phyloP scores from a whole-genome alignment of 1,284 basidiomycete genomes.

The Xerocomus amazonicus region DNA sequence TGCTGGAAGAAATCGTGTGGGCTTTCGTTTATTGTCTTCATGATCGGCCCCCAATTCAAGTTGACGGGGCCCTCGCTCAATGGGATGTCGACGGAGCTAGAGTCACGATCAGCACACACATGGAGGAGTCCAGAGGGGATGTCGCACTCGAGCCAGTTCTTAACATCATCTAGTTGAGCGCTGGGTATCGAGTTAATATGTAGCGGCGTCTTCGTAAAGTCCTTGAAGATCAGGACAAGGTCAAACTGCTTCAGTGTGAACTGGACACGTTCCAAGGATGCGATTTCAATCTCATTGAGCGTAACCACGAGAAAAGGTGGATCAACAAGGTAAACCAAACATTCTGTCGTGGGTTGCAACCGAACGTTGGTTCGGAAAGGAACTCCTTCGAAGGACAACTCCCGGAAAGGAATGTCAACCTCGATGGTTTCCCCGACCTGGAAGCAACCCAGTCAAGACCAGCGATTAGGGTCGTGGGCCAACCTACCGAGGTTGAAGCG shows the following conservation, averaged over 20 bases:
- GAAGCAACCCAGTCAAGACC: slow-evolving; percentile 16
- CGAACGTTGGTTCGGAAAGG: slow-evolving; percentile 94
- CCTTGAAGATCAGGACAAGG: slow-evolving; percentile 94
- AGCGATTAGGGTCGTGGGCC: not conserved
- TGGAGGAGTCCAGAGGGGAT: slow-evolving; percentile 1
- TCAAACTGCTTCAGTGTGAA: slow-evolving; percentile 98
- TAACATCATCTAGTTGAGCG: slow-evolving; percentile 88
- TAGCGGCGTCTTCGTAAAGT: slow-evolving; percentile 88
- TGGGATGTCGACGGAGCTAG: slow-evolving; percentile 92
- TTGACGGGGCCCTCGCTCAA: slow-evolving; percentile 97
- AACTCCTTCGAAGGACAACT: slow-evolving; percentile 96
- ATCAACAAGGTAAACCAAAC: slow-evolving; percentile 93
- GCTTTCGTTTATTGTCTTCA: slow-evolving; percentile 96
- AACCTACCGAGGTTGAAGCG: slow-evolving; percentile 62
- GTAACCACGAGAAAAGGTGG: slow-evolving; percentile 97
- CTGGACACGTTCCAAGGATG: slow-evolving; percentile 95
- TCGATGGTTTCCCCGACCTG: slow-evolving; percentile 83
- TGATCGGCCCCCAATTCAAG: slow-evolving; percentile 96
- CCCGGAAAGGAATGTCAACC: slow-evolving; percentile 95
- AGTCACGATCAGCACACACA: slow-evolving; percentile 3
- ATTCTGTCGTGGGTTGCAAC: slow-evolving; percentile 95
- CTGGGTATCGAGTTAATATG: slow-evolving; percentile 97
- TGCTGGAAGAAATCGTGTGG: slow-evolving; percentile 95
- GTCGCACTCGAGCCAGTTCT: slow-evolving; percentile 95
- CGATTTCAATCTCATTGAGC: slow-evolving; percentile 92